Evolutionary conservation across 768 basidiomycete species (phyloP).

Genomic region (Phanerodontia chrysosporium): DNA sequence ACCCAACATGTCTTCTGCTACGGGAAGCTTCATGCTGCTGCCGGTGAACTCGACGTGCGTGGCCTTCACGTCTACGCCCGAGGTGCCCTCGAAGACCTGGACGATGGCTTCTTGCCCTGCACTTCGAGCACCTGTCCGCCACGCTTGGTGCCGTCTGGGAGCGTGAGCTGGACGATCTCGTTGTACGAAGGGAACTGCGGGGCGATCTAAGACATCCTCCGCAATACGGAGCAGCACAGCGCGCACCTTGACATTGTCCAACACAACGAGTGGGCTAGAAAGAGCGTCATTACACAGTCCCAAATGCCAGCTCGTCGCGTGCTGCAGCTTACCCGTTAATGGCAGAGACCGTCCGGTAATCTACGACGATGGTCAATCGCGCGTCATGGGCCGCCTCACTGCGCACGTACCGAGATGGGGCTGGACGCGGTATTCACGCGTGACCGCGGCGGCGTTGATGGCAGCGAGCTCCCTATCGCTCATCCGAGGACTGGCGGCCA

Average conservation of each 20-base stretch:
- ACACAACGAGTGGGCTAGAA: constrained; percentile 85
- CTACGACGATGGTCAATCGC: constrained; percentile 35
- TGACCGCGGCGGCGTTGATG: constrained; percentile 87
- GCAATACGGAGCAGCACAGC: neutral
- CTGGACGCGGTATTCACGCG: constrained; percentile 81
- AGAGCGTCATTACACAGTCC: constrained; percentile 2
- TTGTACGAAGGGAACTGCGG: constrained; percentile 93
- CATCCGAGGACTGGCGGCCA: constrained; percentile 51
- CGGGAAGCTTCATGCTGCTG: constrained; percentile 97
- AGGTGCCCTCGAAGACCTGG: constrained; percentile 98
- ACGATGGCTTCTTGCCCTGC: constrained; percentile 99
- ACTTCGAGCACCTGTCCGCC: constrained; percentile 98
- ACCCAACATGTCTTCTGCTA: constrained; percentile 98
- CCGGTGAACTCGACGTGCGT: constrained; percentile 99
- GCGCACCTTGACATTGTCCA: constrained; percentile 95
- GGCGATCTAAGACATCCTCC: constrained; percentile 6
- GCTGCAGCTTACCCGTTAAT: constrained; percentile 79
- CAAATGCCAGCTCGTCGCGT: constrained; percentile 4
- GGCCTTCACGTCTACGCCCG: constrained; percentile 94
- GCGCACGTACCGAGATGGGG: constrained; percentile 70
- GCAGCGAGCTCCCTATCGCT: constrained; percentile 71
- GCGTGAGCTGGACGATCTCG: constrained; percentile 93
- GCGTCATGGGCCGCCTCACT: neutral
- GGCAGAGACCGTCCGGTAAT: constrained; percentile 97
- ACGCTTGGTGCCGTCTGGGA: constrained; percentile 92